phyloP scores from a whole-genome alignment of 805 yeast genomes.

The Pichia phayaonensis region DNA sequence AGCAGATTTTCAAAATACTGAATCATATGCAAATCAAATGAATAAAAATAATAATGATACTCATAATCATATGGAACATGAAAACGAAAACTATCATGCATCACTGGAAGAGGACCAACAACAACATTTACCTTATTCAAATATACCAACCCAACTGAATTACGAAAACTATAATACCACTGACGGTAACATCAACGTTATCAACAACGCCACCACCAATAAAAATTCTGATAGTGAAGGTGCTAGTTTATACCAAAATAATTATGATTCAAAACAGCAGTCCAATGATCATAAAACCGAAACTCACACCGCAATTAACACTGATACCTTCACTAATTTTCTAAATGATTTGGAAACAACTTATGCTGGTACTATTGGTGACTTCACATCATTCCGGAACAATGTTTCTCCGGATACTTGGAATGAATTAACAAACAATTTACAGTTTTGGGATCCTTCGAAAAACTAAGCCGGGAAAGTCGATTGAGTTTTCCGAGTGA shows the following conservation, averaged over 20 bases:
- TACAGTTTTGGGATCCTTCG: slow-evolving; percentile 8
- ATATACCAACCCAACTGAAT: not conserved
- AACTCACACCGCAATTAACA: not conserved
- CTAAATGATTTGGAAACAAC: not conserved
- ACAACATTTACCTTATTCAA: not conserved
- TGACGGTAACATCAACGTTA: not conserved
- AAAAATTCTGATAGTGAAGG: not conserved
- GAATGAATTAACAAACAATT: slow-evolving; percentile 6
- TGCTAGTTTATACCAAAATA: not conserved
- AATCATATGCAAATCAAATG: not conserved
- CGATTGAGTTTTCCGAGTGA: not conserved
- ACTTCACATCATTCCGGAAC: slow-evolving; percentile 6
- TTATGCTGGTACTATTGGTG: slow-evolving; percentile 1
- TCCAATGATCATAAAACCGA: not conserved
- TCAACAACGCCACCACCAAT: not conserved
- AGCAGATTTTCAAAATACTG: not conserved
- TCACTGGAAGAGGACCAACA: not conserved
- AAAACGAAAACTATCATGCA: not conserved
- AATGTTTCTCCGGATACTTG: slow-evolving; percentile 9
- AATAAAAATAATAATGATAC: not conserved
- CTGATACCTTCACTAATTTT: not conserved
- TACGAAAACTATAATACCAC: not conserved
- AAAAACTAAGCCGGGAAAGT: not conserved
- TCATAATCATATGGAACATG: not conserved
- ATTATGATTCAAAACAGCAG: not conserved